phyloP scores from a whole-genome alignment of 495 filamentous ascomycete genomes.

The Trichoderma asperelloides region DNA sequence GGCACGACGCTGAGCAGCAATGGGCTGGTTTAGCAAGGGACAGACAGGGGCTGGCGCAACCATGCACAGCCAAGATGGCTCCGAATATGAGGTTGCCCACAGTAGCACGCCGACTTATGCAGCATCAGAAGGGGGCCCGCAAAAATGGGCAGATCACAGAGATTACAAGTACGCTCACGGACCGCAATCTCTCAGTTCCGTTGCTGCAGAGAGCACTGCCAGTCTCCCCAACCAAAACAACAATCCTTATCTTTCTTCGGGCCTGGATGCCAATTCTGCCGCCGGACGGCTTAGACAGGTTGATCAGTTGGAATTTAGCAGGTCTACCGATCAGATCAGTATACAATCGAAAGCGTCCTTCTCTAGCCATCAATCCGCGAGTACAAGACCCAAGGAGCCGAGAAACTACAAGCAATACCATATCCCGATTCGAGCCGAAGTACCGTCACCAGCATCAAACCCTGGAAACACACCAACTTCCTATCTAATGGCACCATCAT shows the following conservation, averaged over 20 bases:
- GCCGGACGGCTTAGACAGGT: constrained; percentile 3
- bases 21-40: background rate
- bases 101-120: background rate
- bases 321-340: constrained; percentile 4
- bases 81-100: background rate
- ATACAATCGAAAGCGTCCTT: background rate
- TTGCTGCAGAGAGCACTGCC: background rate
- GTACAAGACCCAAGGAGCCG: constrained; percentile 7
- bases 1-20: background rate
- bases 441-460: constrained; percentile 36
- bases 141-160: background rate
- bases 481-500: background rate
- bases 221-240: background rate
- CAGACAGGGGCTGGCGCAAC: background rate
- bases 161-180: background rate
- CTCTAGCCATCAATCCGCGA: background rate
- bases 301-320: constrained; percentile 2
- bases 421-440: constrained; percentile 22
- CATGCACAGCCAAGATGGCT: background rate
- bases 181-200: background rate
- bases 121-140: constrained; percentile 4
- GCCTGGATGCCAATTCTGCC: constrained; percentile 6
- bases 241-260: background rate
- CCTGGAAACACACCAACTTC: constrained; percentile 15
- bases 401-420: constrained; percentile 21